These are phyloP conservation scores for Brassica carinata DNA, from an alignment of 345 rosid species.

Conservation along the genomic window DNA sequence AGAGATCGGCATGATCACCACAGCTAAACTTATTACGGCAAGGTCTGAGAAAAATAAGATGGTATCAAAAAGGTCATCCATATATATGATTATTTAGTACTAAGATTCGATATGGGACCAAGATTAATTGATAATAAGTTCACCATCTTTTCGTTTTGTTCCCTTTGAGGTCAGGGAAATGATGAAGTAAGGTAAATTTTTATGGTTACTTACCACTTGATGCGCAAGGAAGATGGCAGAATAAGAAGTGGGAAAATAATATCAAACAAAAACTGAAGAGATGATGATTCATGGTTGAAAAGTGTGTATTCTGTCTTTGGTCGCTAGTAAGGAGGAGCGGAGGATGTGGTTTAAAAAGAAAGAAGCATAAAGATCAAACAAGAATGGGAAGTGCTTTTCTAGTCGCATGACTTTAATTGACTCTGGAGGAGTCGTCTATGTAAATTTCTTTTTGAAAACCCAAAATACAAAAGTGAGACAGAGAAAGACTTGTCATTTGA, in stretches of 20 bases:
- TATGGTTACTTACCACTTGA: not conserved
- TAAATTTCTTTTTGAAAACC: too few species aligned
- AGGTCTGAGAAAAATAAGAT: too few species aligned
- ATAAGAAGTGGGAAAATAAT: not conserved
- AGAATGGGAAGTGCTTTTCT: not conserved
- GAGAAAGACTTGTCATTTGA: not conserved
- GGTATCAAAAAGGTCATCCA: too few species aligned
- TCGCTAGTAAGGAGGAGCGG: not conserved
- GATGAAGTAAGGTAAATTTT: not conserved
- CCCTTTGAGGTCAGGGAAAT: not conserved
- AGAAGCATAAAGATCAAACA: not conserved
- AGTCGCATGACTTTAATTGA: not conserved
- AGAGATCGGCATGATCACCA: not conserved
- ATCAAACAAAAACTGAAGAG: not conserved
- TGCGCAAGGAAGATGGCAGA: slow-evolving; percentile 6
- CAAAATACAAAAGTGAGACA: not conserved
- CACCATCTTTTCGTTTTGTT: not conserved
- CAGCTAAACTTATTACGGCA: too few species aligned
- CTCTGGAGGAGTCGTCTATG: not conserved
- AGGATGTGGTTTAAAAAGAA: not conserved
- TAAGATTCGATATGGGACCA: too few species aligned
- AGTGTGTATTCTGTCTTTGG: not conserved
- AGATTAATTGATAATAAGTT: not conserved
- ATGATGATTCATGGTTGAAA: not conserved
- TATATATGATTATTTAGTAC: too few species aligned